Percentiles rank a stretch among this genome's conserved stretches.
phyloP scores from a whole-genome alignment of 2,329 filamentous ascomycete species.

The Colletotrichum lini region DNA sequence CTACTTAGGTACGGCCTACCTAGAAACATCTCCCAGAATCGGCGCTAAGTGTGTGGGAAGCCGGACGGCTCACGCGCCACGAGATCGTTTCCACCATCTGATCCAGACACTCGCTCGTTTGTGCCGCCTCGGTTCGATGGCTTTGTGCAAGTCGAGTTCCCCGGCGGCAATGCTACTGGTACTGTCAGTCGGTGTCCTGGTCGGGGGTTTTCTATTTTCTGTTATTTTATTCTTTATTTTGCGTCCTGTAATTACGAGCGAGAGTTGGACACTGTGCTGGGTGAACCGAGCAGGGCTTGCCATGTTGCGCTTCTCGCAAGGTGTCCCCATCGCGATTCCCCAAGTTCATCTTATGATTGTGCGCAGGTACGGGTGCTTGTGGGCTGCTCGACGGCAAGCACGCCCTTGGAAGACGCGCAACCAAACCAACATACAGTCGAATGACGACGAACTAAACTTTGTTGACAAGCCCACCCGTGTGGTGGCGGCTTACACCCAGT shows the following conservation, averaged over 20 bases:
- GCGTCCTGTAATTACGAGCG: too few species aligned
- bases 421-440: constrained; percentile 19
- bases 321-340: constrained; percentile 25
- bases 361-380: constrained; percentile 6
- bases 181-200: neutral
- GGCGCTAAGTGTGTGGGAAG: constrained; percentile 20
- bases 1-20: too few species aligned
- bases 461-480: constrained; percentile 27
- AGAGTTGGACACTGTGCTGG: constrained; percentile 22
- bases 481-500: constrained; percentile 33
- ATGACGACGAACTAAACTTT: constrained; percentile 36
- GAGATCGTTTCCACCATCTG: constrained; percentile 18
- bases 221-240: neutral
- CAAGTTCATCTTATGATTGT: constrained; percentile 38
- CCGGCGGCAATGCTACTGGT: neutral
- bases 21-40: neutral
- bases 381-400: constrained; percentile 34
- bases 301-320: constrained; percentile 22
- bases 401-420: constrained; percentile 29
- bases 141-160: constrained; percentile 5
- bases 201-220: too few species aligned
- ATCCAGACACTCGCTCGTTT: constrained; percentile 13
- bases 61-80: constrained; percentile 25
- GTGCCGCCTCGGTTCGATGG: constrained; percentile 26
- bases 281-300: constrained; percentile 26